Evolutionary conservation across 2,329 filamentous ascomycete species (phyloP).

Genomic region (Fusarium chaquense): DNA sequence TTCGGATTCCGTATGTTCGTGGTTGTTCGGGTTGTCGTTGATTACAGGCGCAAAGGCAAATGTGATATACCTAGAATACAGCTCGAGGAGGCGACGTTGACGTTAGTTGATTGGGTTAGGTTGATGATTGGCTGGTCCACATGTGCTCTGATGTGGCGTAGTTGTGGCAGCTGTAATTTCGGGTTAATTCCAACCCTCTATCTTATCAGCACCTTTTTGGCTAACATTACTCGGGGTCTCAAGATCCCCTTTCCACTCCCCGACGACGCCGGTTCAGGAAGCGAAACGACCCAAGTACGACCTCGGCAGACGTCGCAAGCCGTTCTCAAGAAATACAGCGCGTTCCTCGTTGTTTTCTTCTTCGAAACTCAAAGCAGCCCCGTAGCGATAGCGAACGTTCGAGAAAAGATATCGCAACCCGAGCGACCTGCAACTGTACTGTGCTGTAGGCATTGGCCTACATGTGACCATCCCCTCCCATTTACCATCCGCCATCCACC

Average conservation of each 20-base stretch:
- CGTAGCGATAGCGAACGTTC: slow-evolving; percentile 23
- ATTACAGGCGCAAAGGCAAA: slow-evolving; percentile 19
- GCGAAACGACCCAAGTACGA: slow-evolving; percentile 36
- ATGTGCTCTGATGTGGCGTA: slow-evolving; percentile 27
- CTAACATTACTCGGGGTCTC: slow-evolving; percentile 43
- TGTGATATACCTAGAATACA: slow-evolving; percentile 9
- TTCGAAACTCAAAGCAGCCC: background rate
- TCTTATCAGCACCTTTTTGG: slow-evolving; percentile 44
- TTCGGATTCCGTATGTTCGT: background rate
- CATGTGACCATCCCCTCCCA: slow-evolving; percentile 47
- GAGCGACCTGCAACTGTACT: slow-evolving; percentile 35
- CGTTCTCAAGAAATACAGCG: slow-evolving; percentile 4
- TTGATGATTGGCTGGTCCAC: slow-evolving; percentile 29
- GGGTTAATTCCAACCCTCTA: slow-evolving; percentile 45
- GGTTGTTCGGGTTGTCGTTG: background rate
- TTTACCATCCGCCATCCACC: slow-evolving; percentile 42
- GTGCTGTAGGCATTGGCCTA: slow-evolving; percentile 36
- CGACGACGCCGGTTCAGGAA: slow-evolving; percentile 44
- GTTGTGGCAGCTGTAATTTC: slow-evolving; percentile 39
- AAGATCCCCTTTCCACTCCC: slow-evolving; percentile 47
- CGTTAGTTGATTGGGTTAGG: slow-evolving; percentile 29
- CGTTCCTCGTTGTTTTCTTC: background rate
- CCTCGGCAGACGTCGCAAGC: slow-evolving; percentile 31
- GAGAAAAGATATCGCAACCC: slow-evolving; percentile 36
- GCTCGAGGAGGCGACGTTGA: slow-evolving; percentile 31